These are phyloP conservation scores for Tuber brumale DNA, from an alignment of 495 filamentous ascomycete species.

Conservation along the genomic window DNA sequence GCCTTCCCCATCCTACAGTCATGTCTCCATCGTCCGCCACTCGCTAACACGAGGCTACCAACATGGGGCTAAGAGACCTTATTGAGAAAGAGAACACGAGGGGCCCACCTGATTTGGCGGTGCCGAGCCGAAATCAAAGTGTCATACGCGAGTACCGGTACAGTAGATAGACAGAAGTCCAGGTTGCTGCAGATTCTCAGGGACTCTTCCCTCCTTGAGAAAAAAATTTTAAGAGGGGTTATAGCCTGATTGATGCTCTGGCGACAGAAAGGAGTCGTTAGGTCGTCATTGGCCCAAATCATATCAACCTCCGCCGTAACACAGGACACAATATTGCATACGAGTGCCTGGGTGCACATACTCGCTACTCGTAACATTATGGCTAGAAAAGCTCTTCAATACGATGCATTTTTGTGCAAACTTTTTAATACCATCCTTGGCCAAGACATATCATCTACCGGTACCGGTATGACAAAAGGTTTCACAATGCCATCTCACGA, in stretches of 20 bases:
- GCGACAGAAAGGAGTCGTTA: no score
- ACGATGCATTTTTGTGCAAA: not conserved
- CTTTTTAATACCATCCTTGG: not conserved
- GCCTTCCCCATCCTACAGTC: not conserved
- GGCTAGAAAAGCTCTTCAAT: not conserved
- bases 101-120: not conserved
- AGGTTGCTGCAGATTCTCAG: not conserved
- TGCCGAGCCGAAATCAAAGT: not conserved
- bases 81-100: not conserved
- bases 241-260: not conserved
- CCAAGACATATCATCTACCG: not conserved
- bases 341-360: not conserved
- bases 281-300: not conserved
- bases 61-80: not conserved
- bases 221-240: not conserved
- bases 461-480: not conserved
- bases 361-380: not conserved
- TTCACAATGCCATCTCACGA: not conserved
- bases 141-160: no score
- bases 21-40: not conserved
- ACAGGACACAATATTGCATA: not conserved
- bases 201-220: not conserved
- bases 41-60: not conserved
- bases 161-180: not conserved
- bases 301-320: not conserved